A percentile compares a stretch with the other conserved stretches of the same genome.
Evolutionary conservation across 805 yeast species (phyloP).

Genomic region (Barnettozyma sucrosica): DNA sequence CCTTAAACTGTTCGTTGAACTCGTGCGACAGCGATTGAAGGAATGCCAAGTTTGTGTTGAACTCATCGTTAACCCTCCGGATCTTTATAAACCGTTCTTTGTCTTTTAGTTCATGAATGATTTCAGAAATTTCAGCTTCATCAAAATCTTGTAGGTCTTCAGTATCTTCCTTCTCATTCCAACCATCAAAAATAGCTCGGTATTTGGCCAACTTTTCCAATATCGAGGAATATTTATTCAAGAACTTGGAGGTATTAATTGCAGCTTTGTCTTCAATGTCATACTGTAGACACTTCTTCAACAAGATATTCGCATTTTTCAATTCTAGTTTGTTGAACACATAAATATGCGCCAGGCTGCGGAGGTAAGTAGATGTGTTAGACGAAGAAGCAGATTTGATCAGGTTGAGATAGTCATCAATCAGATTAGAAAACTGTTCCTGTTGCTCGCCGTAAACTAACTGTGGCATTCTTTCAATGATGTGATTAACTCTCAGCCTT

Average conservation of each 20-base stretch:
- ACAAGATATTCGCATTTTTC: conserved; percentile 35
- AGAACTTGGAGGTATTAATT: conserved; percentile 48
- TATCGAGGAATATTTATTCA: conserved; percentile 35
- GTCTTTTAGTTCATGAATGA: conserved; percentile 25
- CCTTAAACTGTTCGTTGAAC: conserved; percentile 17
- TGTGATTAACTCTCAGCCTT: conserved; percentile 26
- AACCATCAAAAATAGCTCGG: conserved; percentile 39
- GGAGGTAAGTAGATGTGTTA: conserved; percentile 25
- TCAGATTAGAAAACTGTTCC: conserved; percentile 17
- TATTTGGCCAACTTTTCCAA: conserved; percentile 32
- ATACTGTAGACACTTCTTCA: conserved; percentile 61
- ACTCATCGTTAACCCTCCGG: conserved; percentile 18
- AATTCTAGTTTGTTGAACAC: conserved; percentile 48
- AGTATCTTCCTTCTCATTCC: conserved; percentile 32
- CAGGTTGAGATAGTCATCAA: conserved; percentile 26
- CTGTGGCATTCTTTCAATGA: conserved; percentile 20
- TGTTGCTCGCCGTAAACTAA: conserved; percentile 9
- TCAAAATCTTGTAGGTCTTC: conserved; percentile 39
- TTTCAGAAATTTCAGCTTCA: conserved; percentile 32
- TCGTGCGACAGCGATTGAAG: conserved; percentile 11
- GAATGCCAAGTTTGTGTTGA: conserved; percentile 19
- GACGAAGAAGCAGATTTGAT: conserved; percentile 20
- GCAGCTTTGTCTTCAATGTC: conserved; percentile 71
- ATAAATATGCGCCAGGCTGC: conserved; percentile 33
- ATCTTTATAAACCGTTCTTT: conserved; percentile 17